Evolutionary conservation across 495 filamentous ascomycete genomes (phyloP).

Genomic region (Penicillium pancosmium): DNA sequence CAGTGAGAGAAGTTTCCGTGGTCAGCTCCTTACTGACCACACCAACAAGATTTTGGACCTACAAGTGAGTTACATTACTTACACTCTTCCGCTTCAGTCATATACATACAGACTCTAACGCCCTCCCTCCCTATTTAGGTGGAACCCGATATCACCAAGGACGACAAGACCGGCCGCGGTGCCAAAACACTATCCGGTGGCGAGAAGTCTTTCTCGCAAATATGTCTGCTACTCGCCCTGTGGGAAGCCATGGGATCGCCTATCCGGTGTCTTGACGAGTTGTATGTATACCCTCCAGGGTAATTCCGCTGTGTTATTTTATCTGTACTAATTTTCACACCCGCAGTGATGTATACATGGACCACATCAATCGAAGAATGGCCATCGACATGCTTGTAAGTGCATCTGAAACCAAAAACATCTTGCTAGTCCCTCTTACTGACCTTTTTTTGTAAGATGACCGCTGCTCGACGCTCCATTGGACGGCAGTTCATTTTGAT

Average conservation of each 20-base stretch:
- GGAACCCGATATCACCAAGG: conserved; percentile 76
- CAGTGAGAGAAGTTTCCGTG: conserved; percentile 85
- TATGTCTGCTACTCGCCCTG: conserved; percentile 86
- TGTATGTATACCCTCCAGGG: conserved; percentile 51
- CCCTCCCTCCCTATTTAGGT: conserved; percentile 42
- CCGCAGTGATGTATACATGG: conserved; percentile 93
- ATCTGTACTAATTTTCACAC: conserved; percentile 19
- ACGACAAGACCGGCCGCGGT: conserved; percentile 66
- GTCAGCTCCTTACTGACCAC: conserved; percentile 78
- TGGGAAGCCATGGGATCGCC: conserved; percentile 99
- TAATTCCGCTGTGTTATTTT: conserved; percentile 9
- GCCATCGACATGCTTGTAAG: conserved; percentile 93
- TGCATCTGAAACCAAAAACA: conserved; percentile 2
- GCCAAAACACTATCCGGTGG: conserved; percentile 93
- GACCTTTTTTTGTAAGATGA: conserved; percentile 57
- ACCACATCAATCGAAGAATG: conserved; percentile 90
- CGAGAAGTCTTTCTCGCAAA: conserved; percentile 96
- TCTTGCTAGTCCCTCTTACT: not conserved
- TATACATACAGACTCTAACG: conserved; percentile 6
- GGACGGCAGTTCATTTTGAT: conserved; percentile 96
- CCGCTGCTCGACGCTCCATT: conserved; percentile 78
- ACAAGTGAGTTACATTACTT: conserved; percentile 52
- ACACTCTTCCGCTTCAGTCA: not conserved
- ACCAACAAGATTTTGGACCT: conserved; percentile 71
- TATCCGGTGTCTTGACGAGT: conserved; percentile 94